Evolutionary conservation across 1,284 basidiomycete species (phyloP), one percentile per base, ranked within the genome.

Genomic region (Ceratobasidium papillatum): DNA sequence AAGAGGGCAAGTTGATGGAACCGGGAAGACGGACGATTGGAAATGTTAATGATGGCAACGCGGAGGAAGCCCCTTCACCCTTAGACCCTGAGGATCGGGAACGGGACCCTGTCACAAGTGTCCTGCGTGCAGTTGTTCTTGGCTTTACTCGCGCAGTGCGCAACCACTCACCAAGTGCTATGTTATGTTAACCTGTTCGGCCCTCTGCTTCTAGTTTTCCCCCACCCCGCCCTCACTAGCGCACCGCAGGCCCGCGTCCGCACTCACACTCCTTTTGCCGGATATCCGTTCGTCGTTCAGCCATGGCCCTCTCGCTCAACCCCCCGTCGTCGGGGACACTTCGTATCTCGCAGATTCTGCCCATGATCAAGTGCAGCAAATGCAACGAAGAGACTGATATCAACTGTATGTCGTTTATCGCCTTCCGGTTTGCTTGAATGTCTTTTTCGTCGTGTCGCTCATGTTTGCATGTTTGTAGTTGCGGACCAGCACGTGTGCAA

Each of bases 301-400:
- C 66, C 14, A 71, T 71, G 68, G 43, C 72, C 75, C 69, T 74
- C 75, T 47, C 74, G 47, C 22, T 77, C 77, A 49, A 49, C 69
- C 47, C 80, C 82, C 68, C 68, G n/a, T 38, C 68, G 9, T 45
- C 68, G 36, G 68, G 68, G 51, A 54, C 68, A 22, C 32, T 71
- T 74, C 85, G 91, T 34, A 88, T 91, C 54, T 94, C 92, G n/a
- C 90, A 94, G 81, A 81, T 91, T 65, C 85, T 96, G 19, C 93
- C 94, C 2, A 86, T 89, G 1, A 91, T 95, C 76, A 95, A 91
- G 80, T 96, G 94, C 82, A 93, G 93, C 2, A 90, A 84, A 49
- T 96, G 94, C 81, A 83, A 84, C 78, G 68, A 71, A 49, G 68
- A 71, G 25, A 71, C 56, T 1, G 68, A 71, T 30, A 71, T 71